phyloP scores from a whole-genome alignment of 1,284 basidiomycete genomes.

The Irpex sp. region DNA sequence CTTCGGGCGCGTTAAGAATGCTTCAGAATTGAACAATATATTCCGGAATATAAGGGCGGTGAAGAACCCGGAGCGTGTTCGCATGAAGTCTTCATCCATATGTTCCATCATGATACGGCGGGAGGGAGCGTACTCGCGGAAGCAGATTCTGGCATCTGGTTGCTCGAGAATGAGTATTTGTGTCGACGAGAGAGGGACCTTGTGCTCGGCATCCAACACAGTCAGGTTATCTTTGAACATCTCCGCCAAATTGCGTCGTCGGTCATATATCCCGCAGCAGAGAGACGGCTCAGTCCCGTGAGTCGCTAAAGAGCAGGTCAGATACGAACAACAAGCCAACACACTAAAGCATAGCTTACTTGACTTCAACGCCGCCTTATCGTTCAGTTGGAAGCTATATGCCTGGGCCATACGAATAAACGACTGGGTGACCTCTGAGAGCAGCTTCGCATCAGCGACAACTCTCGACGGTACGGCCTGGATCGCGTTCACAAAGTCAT shows the following conservation, averaged over 20 bases:
- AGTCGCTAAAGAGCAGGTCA: too few relatives aligned
- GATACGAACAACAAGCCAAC: too few relatives aligned
- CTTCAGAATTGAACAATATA: background rate
- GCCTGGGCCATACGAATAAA: too few relatives aligned
- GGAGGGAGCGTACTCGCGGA: background rate
- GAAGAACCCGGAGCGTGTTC: background rate
- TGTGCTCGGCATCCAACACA: background rate
- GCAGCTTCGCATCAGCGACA: too few relatives aligned
- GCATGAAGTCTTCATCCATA: background rate
- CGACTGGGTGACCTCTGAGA: too few relatives aligned
- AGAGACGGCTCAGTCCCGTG: too few relatives aligned
- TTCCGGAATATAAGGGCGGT: background rate
- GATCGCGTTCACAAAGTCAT: background rate
- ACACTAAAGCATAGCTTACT: too few relatives aligned
- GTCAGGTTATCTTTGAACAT: background rate
- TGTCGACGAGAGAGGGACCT: background rate
- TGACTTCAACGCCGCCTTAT: too few relatives aligned
- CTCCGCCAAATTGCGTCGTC: background rate
- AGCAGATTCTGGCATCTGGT: background rate
- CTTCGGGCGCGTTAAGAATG: background rate
- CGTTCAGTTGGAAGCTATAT: too few relatives aligned
- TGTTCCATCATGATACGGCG: background rate
- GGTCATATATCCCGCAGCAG: background rate
- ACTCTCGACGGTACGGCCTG: too few relatives aligned
- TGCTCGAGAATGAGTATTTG: background rate